Percentiles rank a stretch among this genome's conserved stretches.
These are phyloP conservation scores for Cladobotryum protrusum DNA, from an alignment of 2,329 filamentous ascomycete species.

Conservation along the genomic window DNA sequence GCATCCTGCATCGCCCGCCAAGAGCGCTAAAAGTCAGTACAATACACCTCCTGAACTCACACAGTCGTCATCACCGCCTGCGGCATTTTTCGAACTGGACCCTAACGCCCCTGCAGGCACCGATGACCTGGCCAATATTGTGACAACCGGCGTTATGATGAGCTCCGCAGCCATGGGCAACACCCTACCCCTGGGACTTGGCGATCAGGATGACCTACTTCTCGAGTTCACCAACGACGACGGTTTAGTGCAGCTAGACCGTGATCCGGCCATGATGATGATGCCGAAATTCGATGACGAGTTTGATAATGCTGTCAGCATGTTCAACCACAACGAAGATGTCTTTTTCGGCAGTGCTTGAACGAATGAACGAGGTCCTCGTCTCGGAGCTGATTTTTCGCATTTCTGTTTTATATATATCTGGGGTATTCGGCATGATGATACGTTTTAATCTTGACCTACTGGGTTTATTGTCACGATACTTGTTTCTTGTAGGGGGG, in stretches of 20 bases:
- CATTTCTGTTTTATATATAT: not conserved
- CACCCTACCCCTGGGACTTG: slow-evolving; percentile 28
- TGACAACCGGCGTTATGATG: slow-evolving; percentile 26
- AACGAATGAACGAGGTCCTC: not conserved
- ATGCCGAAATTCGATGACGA: slow-evolving; percentile 50
- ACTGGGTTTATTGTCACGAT: slow-evolving; percentile 7
- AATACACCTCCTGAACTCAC: slow-evolving; percentile 56
- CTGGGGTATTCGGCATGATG: not conserved
- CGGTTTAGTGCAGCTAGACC: slow-evolving; percentile 37
- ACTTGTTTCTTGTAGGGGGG: slow-evolving; percentile 1
- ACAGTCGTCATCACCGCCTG: slow-evolving; percentile 51
- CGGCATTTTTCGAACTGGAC: slow-evolving; percentile 43
- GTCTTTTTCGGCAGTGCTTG: slow-evolving; percentile 40
- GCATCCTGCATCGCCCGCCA: slow-evolving; percentile 42
- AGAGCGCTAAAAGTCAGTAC: slow-evolving; percentile 45
- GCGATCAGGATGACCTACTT: slow-evolving; percentile 38
- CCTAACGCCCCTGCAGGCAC: slow-evolving; percentile 27
- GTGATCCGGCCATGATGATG: slow-evolving; percentile 43
- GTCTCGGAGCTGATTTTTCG: not conserved
- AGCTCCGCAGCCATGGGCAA: slow-evolving; percentile 27
- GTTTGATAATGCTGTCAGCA: slow-evolving; percentile 41
- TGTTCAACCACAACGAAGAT: slow-evolving; percentile 48
- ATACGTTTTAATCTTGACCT: slow-evolving; percentile 8
- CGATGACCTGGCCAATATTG: slow-evolving; percentile 27
- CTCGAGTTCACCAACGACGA: slow-evolving; percentile 38